These are phyloP conservation scores for Aspergillus proliferans DNA, from an alignment of 2,329 filamentous ascomycete species.

Conservation along the genomic window DNA sequence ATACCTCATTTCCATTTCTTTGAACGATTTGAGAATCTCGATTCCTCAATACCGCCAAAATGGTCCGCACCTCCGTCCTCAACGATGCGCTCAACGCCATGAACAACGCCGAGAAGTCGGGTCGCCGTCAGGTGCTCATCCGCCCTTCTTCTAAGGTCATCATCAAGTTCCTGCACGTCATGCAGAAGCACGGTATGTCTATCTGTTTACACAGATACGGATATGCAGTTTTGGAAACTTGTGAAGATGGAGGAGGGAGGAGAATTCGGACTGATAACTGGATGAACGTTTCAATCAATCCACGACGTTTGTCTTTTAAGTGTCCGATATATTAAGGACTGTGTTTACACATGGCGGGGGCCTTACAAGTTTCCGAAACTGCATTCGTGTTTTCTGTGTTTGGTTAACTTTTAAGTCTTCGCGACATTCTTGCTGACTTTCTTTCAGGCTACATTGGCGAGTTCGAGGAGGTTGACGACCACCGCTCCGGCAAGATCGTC, in stretches of 20 bases:
- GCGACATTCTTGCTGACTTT: conserved; percentile 66
- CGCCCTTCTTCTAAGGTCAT: conserved; percentile 99
- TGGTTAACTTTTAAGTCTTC: conserved; percentile 86
- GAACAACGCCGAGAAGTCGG: conserved; percentile 99
- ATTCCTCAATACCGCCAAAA: conserved; percentile 59
- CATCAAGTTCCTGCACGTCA: conserved; percentile 97
- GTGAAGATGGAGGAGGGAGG: background rate
- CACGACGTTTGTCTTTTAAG: conserved; percentile 99
- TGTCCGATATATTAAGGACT: conserved; percentile 83
- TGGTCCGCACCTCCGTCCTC: conserved; percentile 99
- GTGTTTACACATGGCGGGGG: conserved; percentile 56
- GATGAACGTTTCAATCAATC: conserved; percentile 77
- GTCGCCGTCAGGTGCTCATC: conserved; percentile 99
- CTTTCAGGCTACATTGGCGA: conserved; percentile 90
- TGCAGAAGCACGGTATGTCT: conserved; percentile 97
- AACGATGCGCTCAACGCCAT: conserved; percentile 99
- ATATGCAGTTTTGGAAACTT: conserved; percentile 6
- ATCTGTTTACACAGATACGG: background rate
- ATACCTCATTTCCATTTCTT: conserved; percentile 33
- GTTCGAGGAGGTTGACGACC: conserved; percentile 99
- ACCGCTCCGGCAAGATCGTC: conserved; percentile 99
- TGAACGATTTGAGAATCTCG: conserved; percentile 48
- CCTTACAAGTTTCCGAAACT: conserved; percentile 93
- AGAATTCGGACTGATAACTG: conserved; percentile 99
- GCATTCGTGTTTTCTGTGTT: conserved; percentile 51